A percentile compares a stretch with the other conserved stretches of the same genome.
Conservation (phyloP, 176 grass and related monocot species). For the Phragmites australis region DNA sequence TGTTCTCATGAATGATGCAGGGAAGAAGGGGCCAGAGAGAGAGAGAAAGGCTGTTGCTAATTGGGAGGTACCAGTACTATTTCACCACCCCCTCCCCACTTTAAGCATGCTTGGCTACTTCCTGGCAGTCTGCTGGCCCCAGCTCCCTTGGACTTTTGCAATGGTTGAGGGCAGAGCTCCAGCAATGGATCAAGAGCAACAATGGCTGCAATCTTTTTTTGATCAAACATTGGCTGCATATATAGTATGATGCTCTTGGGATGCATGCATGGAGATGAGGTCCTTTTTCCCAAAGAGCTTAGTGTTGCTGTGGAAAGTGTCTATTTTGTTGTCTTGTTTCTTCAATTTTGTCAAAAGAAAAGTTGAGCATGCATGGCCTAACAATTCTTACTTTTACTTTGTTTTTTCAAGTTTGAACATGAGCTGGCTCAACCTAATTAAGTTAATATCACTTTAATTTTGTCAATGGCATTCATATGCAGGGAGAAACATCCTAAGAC, state of each 20-base stretch:
- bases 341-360: slow-evolving; percentile 23
- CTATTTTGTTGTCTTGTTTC: slow-evolving; percentile 6
- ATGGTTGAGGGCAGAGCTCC: slow-evolving; percentile 30
- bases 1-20: slow-evolving; percentile 84
- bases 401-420: slow-evolving; percentile 27
- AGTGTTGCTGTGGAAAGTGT: slow-evolving; percentile 22
- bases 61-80: slow-evolving; percentile 66
- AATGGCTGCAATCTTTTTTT: slow-evolving; percentile 38
- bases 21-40: slow-evolving; percentile 20
- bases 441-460: slow-evolving; percentile 9
- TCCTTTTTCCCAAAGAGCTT: slow-evolving; percentile 2
- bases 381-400: slow-evolving; percentile 8
- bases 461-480: neutral
- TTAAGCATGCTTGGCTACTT: slow-evolving; percentile 60
- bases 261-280: slow-evolving; percentile 16
- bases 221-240: slow-evolving; percentile 37
- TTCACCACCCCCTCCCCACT: slow-evolving; percentile 53
- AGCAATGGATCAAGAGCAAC: slow-evolving; percentile 36
- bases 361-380: slow-evolving; percentile 26
- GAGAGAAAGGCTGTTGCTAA: slow-evolving; percentile 66
- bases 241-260: slow-evolving; percentile 38
- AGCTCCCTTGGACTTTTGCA: slow-evolving; percentile 50
- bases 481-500: slow-evolving; percentile 42
- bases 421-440: neutral
- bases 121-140: slow-evolving; percentile 45